These are phyloP conservation scores for Metschnikowia santaceciliae DNA, from an alignment of 805 yeast genomes.

Conservation along the genomic window DNA sequence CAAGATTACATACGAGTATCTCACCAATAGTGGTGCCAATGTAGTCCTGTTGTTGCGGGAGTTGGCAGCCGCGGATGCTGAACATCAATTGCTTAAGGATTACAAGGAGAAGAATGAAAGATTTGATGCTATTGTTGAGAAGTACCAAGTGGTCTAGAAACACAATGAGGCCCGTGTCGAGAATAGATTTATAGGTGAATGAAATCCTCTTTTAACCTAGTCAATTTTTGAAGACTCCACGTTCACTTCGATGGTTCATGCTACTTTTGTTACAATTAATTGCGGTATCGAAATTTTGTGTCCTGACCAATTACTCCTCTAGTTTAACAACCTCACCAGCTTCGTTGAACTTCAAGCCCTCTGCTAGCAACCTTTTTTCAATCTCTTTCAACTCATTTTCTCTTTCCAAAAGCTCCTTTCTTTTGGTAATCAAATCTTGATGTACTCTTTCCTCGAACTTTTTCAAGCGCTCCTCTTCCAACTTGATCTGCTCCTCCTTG, in stretches of 20 bases:
- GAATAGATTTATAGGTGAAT: background rate
- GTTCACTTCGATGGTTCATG: background rate
- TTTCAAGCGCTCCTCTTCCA: conserved; percentile 83
- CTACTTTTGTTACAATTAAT: background rate
- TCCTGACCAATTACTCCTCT: conserved; percentile 10
- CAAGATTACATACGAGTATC: conserved; percentile 57
- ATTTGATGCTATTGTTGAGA: conserved; percentile 67
- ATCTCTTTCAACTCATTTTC: conserved; percentile 83
- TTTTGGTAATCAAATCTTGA: conserved; percentile 74
- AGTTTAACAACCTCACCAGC: conserved; percentile 17
- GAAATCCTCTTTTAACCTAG: background rate
- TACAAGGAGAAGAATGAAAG: conserved; percentile 54
- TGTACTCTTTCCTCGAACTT: conserved; percentile 88
- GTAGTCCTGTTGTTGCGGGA: conserved; percentile 47
- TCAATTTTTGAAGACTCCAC: background rate
- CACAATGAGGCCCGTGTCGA: background rate
- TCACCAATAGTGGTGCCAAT: conserved; percentile 36
- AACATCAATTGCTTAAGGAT: conserved; percentile 57
- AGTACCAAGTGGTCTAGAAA: conserved; percentile 34
- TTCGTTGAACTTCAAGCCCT: conserved; percentile 44
- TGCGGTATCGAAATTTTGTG: background rate
- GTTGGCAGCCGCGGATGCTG: conserved; percentile 45
- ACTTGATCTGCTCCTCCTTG: conserved; percentile 84
- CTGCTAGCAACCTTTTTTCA: conserved; percentile 63
- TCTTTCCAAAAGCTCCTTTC: conserved; percentile 77